Conservation (phyloP, 1,284 basidiomycete genomes). For the Rugiboletus extremiorientalis region DNA sequence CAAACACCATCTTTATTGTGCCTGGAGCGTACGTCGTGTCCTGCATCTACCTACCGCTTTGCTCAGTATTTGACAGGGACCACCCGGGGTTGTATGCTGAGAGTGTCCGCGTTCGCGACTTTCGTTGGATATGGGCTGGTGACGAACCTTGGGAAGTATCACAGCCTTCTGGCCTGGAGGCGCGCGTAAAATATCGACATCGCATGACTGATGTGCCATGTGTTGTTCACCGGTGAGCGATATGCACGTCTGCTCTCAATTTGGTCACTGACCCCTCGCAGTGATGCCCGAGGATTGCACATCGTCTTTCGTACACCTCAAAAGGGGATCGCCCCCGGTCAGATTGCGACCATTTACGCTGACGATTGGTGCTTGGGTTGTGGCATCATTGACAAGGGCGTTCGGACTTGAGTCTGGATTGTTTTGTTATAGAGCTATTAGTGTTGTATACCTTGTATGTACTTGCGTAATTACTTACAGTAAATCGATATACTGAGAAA, state of each 20-base stretch:
- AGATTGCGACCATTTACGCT: slow-evolving; percentile 75
- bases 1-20: slow-evolving; percentile 74
- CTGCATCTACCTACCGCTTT: neutral
- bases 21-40: slow-evolving; percentile 59
- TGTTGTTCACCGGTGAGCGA: slow-evolving; percentile 33
- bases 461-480: too few relatives aligned
- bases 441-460: neutral
- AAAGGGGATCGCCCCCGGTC: slow-evolving; percentile 76
- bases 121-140: slow-evolving; percentile 77
- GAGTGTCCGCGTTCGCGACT: slow-evolving; percentile 48
- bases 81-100: slow-evolving; percentile 64
- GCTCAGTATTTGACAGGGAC: slow-evolving; percentile 40
- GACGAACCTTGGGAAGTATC: slow-evolving; percentile 50
- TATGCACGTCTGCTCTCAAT: neutral
- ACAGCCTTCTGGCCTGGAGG: slow-evolving; percentile 44
- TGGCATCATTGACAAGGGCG: slow-evolving; percentile 54
- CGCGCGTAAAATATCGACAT: slow-evolving; percentile 71
- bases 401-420: slow-evolving; percentile 8
- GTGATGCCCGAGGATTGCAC: slow-evolving; percentile 30
- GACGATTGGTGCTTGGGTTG: slow-evolving; percentile 83
- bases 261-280: slow-evolving; percentile 9
- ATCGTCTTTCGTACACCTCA: slow-evolving; percentile 61
- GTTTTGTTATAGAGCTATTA: neutral
- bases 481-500: too few relatives aligned
- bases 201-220: slow-evolving; percentile 60